These are phyloP conservation scores for Pichia sp. DNA, from an alignment of 1,139 yeast genomes.

Conservation along the genomic window DNA sequence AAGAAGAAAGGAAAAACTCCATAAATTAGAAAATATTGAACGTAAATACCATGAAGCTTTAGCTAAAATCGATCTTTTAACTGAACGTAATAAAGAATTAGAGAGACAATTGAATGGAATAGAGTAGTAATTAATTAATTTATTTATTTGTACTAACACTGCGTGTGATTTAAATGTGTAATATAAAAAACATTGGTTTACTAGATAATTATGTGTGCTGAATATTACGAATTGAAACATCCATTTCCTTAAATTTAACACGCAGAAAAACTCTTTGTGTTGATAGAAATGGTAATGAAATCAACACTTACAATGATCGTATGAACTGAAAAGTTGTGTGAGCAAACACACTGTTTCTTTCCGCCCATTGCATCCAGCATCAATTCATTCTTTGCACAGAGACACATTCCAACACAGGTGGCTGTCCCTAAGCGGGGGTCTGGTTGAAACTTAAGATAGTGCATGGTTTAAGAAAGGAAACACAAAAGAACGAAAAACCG, in stretches of 20 bases:
- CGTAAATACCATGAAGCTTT: slow-evolving; percentile 28
- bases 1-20: slow-evolving; percentile 70
- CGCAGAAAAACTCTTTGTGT: not conserved
- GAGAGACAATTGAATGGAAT: slow-evolving; percentile 1
- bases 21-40: slow-evolving; percentile 68
- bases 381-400: slow-evolving; percentile 14
- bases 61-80: slow-evolving; percentile 1
- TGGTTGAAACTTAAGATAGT: slow-evolving; percentile 17
- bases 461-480: slow-evolving; percentile 2
- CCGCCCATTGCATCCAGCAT: not conserved
- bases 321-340: not conserved
- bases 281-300: not conserved
- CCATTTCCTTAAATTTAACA: not conserved
- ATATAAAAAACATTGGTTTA: not conserved
- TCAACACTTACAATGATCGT: not conserved
- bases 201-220: not conserved
- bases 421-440: not conserved
- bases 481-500: slow-evolving; percentile 1
- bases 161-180: not conserved
- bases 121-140: not conserved
- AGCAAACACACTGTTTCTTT: not conserved
- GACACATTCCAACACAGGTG: slow-evolving; percentile 15
- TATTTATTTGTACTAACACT: not conserved
- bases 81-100: slow-evolving; percentile 5
- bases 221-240: not conserved